These are phyloP conservation scores for Alternaria atra DNA, from an alignment of 2,329 filamentous ascomycete species.

Conservation along the genomic window DNA sequence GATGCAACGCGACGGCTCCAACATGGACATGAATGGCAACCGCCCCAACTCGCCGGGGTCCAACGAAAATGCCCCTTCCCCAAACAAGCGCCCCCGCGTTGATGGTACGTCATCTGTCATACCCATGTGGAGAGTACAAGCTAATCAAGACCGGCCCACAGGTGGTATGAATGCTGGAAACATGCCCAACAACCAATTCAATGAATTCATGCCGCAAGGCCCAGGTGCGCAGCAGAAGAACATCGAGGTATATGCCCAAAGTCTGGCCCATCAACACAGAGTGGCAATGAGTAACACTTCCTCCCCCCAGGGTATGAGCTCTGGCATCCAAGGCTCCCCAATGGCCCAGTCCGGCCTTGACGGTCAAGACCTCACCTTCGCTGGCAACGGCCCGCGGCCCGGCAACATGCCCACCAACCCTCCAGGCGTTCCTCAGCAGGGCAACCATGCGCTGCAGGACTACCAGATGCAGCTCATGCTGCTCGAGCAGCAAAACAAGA, in stretches of 20 bases:
- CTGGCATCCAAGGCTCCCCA: constrained; percentile 81
- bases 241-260: constrained; percentile 86
- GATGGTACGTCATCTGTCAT: constrained; percentile 71
- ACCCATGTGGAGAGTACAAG: constrained; percentile 49
- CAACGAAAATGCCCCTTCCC: constrained; percentile 88
- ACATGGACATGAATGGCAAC: constrained; percentile 81
- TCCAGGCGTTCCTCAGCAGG: constrained; percentile 60
- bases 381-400: constrained; percentile 44
- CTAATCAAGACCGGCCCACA: constrained; percentile 67
- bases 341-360: constrained; percentile 72
- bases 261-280: constrained; percentile 83
- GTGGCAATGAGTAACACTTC: constrained; percentile 81
- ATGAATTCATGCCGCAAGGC: constrained; percentile 64
- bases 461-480: constrained; percentile 92
- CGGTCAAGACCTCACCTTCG: constrained; percentile 46
- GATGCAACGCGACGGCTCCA: constrained; percentile 88
- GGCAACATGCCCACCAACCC: constrained; percentile 69
- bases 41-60: constrained; percentile 83
- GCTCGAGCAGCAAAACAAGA: constrained; percentile 88
- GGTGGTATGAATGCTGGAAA: constrained; percentile 79
- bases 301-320: constrained; percentile 76
- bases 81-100: constrained; percentile 86
- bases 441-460: constrained; percentile 84
- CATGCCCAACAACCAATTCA: constrained; percentile 80
- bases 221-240: constrained; percentile 77